Evolutionary conservation across 495 filamentous ascomycete species (phyloP), one percentile per base, ranked within the genome.

Genomic region (Penicillium psychrofluorescens): DNA sequence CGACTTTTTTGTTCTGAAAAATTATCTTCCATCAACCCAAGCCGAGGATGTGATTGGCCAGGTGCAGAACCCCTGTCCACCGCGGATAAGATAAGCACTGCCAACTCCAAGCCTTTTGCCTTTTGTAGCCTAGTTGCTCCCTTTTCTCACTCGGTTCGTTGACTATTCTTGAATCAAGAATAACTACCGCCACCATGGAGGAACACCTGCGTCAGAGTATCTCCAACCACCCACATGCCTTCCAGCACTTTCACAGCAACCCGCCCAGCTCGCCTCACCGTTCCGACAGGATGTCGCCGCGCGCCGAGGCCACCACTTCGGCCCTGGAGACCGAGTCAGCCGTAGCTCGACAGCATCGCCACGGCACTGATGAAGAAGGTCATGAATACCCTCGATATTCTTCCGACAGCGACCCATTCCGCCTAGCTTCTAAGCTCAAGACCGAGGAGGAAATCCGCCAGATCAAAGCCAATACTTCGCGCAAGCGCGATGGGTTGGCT

Each of bases 401-500:
- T 29, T 53, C 51, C n/a, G 76, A 74, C 36, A 83, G 77, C 50
- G 92, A 98, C 58, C 92, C 92, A 1, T 90, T 86, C 61, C 78
- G 80, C 45, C 80, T 98, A 1, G 84, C 88, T 3, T 79, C 79
- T 4, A 81, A 77, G 35, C 75, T 91, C 46, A 98, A 96, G 67
- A 75, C 85, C 30, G 66, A 80, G 11, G 76, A 75, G n/a, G 88
- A 97, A 61, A 81, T 98, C 47, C 76, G 80, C 14, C 71, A 76
- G 44, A 91, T 98, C 49, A 79, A 80, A 46, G 88, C 88, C 38
- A 95, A 91, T 57, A 89, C 80, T 13, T 83, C 85, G 6, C 79
- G 84, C 39, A 95, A 92, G 64, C 81, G 86, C 27, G 76, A 79
- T 50, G 22, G 22, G 22, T 66, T 59, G 35, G 70, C 62, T 55